phyloP scores from a whole-genome alignment of 768 basidiomycete genomes.

The Calocybe gangraenosa region DNA sequence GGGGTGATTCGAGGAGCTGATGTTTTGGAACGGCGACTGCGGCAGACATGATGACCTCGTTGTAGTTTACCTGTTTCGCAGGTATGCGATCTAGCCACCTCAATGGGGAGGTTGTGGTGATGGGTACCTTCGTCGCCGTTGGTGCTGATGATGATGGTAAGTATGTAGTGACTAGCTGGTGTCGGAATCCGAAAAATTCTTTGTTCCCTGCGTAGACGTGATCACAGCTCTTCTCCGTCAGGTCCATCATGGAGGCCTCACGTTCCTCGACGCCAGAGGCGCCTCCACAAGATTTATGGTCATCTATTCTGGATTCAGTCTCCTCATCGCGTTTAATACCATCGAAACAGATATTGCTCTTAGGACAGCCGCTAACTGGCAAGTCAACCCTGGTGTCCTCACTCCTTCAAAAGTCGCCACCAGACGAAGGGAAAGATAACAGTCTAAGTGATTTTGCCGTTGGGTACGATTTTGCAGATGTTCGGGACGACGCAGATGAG shows the following conservation, averaged over 20 bases:
- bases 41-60: constrained; percentile 32
- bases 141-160: too few species aligned
- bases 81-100: background rate
- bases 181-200: constrained; percentile 15
- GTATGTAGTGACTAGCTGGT: too few species aligned
- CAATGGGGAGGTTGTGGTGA: too few species aligned
- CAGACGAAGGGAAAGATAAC: constrained; percentile 55
- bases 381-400: constrained; percentile 74
- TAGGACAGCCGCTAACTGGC: constrained; percentile 76
- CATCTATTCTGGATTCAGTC: constrained; percentile 85
- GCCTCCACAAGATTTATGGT: constrained; percentile 85
- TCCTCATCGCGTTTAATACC: constrained; percentile 77
- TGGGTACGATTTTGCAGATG: constrained; percentile 90
- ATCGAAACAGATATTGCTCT: constrained; percentile 81
- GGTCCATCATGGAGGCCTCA: constrained; percentile 35
- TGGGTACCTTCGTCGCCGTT: too few species aligned
- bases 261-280: constrained; percentile 69
- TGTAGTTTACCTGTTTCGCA: constrained; percentile 5
- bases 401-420: constrained; percentile 60
- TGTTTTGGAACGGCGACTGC: constrained; percentile 54
- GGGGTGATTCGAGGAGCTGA: constrained; percentile 63
- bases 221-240: background rate
- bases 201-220: background rate
- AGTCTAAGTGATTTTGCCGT: constrained; percentile 74
- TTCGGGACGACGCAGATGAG: constrained; percentile 92